A percentile compares a stretch with the other conserved stretches of the same genome.
Evolutionary conservation across 2,329 filamentous ascomycete species (phyloP).

Genomic region (Ascochyta viciae-villosae): DNA sequence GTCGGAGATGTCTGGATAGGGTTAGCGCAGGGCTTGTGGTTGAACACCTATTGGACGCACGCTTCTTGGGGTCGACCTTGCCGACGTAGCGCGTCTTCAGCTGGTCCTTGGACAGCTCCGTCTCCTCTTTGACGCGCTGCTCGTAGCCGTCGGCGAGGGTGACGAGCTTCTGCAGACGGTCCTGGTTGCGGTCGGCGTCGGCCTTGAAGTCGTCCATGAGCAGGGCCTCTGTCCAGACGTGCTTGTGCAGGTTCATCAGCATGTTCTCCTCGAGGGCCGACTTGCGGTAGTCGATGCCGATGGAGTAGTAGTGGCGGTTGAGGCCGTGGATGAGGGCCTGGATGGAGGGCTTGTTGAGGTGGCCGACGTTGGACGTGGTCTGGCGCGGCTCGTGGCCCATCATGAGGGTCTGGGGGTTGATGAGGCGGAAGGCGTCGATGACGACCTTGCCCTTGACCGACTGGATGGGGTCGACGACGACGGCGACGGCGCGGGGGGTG

Average conservation of each 20-base stretch:
- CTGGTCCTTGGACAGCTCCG: slow-evolving; percentile 94
- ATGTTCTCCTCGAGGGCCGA: slow-evolving; percentile 98
- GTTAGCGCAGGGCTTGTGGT: slow-evolving; percentile 24
- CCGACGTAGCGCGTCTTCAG: slow-evolving; percentile 98
- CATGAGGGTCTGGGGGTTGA: slow-evolving; percentile 97
- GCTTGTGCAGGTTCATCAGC: slow-evolving; percentile 99
- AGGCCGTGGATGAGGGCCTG: slow-evolving; percentile 97
- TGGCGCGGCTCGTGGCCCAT: slow-evolving; percentile 97
- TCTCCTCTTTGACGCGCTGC: slow-evolving; percentile 98
- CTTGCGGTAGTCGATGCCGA: slow-evolving; percentile 97
- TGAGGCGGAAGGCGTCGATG: slow-evolving; percentile 97
- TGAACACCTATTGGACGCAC: slow-evolving; percentile 49
- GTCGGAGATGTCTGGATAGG: slow-evolving; percentile 76
- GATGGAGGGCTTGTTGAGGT: slow-evolving; percentile 99
- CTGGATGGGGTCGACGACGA: slow-evolving; percentile 98
- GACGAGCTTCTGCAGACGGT: slow-evolving; percentile 84
- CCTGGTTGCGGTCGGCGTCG: slow-evolving; percentile 85
- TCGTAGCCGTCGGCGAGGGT: slow-evolving; percentile 93
- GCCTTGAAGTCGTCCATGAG: slow-evolving; percentile 95
- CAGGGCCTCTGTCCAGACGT: slow-evolving; percentile 97
- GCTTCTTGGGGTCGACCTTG: slow-evolving; percentile 99
- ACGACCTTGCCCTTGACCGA: slow-evolving; percentile 99
- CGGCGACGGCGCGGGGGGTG: slow-evolving; percentile 93
- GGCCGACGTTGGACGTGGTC: slow-evolving; percentile 95
- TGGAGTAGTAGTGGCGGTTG: slow-evolving; percentile 99